Base-by-base conservation (phyloP, 805 yeast species). In the Wickerhamomyces strasburgensis region DNA sequence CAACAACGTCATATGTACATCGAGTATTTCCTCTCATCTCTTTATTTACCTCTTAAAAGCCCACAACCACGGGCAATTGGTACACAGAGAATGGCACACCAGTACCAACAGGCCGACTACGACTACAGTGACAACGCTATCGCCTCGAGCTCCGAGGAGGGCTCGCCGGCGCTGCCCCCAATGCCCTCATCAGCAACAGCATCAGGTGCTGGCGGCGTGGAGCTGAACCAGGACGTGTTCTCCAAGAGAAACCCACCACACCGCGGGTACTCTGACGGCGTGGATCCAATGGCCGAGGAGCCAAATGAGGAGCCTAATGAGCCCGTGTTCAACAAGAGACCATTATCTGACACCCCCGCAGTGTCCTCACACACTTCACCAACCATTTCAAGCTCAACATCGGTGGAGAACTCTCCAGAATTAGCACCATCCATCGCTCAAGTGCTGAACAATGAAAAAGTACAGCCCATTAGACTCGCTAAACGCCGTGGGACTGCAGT, bases 401-500 rank as follows among this genome's bases (percentile, higher is more conserved):
- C 66, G 0, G 55, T 60, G 14, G 48, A 48, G 15, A 44, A 52
- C 28, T 60, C 62, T 6, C 60, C 60, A 14, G 61, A 57, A 3
- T 18, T 38, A 1, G 17, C 15, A 8, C 45, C 53, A 3, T 9
- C 33, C 3, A 27, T 25, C n/a, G n/a, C 18, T 17, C n/a, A 23
- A 5, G 38, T 27, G 10, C 14, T 26, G 14, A 37, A 18, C 15
- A 14, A 19, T n/a, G n/a, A n/a, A n/a, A n/a, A 13, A 5, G 38
- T 40, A 3, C 49, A 52, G 6, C 43, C 43, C 15, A 46, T 65
- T 19, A 58, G 53, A 10, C 56, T 57, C 24, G 63, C 57, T 3
- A 65, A 64, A 26, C 63, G 83, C 30, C 67, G 86, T 42, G 84
- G 89, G 0, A 84, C 95, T 6, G 86, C 96, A 0, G 70, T 89